phyloP scores from a whole-genome alignment of 2,329 filamentous ascomycete species.

The Escovopsis sp. region DNA sequence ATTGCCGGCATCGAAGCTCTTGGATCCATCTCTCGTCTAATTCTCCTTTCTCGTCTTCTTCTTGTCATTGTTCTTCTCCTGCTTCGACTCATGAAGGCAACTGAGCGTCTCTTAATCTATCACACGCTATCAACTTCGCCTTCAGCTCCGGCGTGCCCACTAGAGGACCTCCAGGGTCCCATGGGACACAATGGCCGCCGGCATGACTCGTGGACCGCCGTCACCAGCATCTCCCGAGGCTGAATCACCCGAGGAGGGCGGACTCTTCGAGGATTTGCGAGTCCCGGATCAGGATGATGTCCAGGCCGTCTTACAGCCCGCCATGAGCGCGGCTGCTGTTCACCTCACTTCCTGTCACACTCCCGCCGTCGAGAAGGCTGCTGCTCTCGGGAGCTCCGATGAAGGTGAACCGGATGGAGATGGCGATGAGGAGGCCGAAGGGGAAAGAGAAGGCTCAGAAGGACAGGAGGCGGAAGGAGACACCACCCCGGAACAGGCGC shows the following conservation, averaged over 20 bases:
- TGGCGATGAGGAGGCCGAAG: slow-evolving; percentile 6
- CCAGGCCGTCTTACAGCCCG: slow-evolving; percentile 42
- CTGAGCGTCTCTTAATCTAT: no score
- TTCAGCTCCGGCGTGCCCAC: no score
- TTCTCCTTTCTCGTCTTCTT: no score
- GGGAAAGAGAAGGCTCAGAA: slow-evolving; percentile 8
- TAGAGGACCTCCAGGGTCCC: no score
- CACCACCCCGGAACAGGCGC: slow-evolving; percentile 10
- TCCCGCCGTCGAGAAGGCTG: slow-evolving; percentile 41
- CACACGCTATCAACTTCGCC: no score
- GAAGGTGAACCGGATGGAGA: slow-evolving; percentile 8
- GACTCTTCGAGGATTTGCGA: slow-evolving; percentile 10
- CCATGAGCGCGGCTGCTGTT: slow-evolving; percentile 40
- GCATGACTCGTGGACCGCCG: neutral
- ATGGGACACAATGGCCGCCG: neutral
- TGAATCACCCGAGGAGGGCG: slow-evolving; percentile 3
- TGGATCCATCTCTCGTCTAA: no score
- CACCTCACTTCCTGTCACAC: slow-evolving; percentile 39
- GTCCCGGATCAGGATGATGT: slow-evolving; percentile 36
- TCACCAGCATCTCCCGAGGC: neutral
- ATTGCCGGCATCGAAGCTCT: no score
- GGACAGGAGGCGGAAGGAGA: no score
- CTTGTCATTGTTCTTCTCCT: no score
- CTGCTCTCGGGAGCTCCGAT: slow-evolving; percentile 31
- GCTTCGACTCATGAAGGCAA: no score